These are phyloP conservation scores for Saururus chinensis DNA, from an alignment of 164 flowering plant genomes.

Conservation along the genomic window DNA sequence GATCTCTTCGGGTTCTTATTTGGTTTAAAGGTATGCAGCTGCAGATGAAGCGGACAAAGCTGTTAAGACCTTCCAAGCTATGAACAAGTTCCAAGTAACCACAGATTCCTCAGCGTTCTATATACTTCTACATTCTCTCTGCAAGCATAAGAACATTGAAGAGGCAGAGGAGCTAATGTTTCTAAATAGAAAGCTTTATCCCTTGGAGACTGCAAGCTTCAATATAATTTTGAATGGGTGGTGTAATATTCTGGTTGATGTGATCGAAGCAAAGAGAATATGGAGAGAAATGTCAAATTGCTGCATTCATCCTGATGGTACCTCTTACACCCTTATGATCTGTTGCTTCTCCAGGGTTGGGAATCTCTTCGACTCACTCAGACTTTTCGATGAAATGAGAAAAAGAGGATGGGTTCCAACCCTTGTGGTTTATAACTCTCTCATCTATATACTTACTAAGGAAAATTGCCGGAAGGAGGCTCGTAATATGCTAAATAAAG, in stretches of 20 bases:
- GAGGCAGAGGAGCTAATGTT: conserved; percentile 89
- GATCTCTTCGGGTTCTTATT: neutral
- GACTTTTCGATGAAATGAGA: conserved; percentile 85
- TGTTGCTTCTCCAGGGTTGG: conserved; percentile 77
- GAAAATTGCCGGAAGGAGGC: conserved; percentile 82
- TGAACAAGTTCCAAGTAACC: conserved; percentile 58
- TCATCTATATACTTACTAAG: conserved; percentile 50
- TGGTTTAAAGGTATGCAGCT: conserved; percentile 63
- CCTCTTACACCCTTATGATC: conserved; percentile 66
- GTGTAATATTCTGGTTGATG: conserved; percentile 58
- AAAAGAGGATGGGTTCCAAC: conserved; percentile 61
- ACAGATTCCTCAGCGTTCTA: conserved; percentile 49
- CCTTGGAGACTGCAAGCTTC: conserved; percentile 57
- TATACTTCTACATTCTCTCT: conserved; percentile 44
- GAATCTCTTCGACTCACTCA: conserved; percentile 72
- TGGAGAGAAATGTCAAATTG: conserved; percentile 87
- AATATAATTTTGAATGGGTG: conserved; percentile 85
- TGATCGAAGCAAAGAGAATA: conserved; percentile 76
- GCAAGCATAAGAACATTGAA: conserved; percentile 65
- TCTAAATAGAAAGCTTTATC: conserved; percentile 56
- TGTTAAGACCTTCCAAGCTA: conserved; percentile 52
- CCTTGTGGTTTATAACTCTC: conserved; percentile 62
- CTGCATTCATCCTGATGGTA: conserved; percentile 57
- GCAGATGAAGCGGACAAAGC: conserved; percentile 55
- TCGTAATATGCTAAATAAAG: conserved; percentile 42